Evolutionary conservation across 768 basidiomycete species (phyloP).

Genomic region (Suillus subaureus): DNA sequence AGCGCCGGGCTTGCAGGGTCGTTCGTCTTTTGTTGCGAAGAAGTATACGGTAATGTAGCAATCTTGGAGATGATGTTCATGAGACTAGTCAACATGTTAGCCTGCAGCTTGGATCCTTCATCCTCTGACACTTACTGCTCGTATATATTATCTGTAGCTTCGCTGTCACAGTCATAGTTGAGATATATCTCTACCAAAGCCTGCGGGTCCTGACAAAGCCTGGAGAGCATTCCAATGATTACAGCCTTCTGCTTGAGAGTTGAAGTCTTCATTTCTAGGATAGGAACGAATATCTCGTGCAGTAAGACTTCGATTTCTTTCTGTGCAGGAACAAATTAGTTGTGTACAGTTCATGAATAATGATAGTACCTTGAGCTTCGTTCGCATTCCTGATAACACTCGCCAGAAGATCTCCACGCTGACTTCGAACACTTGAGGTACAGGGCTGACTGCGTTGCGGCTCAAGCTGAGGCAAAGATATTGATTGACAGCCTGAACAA

Average conservation of each 20-base stretch:
- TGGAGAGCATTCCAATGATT: constrained; percentile 84
- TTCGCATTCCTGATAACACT: constrained; percentile 90
- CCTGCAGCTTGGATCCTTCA: constrained; percentile 4
- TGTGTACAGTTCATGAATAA: constrained; percentile 7
- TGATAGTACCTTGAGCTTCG: constrained; percentile 82
- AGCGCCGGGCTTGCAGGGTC: constrained; percentile 66
- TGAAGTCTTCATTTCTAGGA: constrained; percentile 96
- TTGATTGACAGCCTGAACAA: constrained; percentile 93
- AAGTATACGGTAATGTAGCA: constrained; percentile 57
- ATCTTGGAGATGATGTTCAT: constrained; percentile 98
- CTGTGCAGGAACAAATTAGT: constrained; percentile 42
- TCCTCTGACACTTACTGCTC: constrained; percentile 68
- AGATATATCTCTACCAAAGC: constrained; percentile 97
- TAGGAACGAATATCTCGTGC: constrained; percentile 98
- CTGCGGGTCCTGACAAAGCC: constrained; percentile 94
- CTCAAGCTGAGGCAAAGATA: constrained; percentile 93
- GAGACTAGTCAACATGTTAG: constrained; percentile 47
- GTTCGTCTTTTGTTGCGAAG: constrained; percentile 47
- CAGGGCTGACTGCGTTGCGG: constrained; percentile 93
- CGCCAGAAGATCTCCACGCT: constrained; percentile 99
- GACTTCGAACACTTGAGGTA: constrained; percentile 96
- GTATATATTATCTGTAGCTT: constrained; percentile 95
- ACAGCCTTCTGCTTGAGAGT: constrained; percentile 94
- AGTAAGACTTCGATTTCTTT: constrained; percentile 99
- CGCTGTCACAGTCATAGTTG: constrained; percentile 98